A percentile compares a stretch with the other conserved stretches of the same genome.
These are phyloP conservation scores for Millerozyma acaciae DNA, from an alignment of 805 yeast species.

Conservation along the genomic window DNA sequence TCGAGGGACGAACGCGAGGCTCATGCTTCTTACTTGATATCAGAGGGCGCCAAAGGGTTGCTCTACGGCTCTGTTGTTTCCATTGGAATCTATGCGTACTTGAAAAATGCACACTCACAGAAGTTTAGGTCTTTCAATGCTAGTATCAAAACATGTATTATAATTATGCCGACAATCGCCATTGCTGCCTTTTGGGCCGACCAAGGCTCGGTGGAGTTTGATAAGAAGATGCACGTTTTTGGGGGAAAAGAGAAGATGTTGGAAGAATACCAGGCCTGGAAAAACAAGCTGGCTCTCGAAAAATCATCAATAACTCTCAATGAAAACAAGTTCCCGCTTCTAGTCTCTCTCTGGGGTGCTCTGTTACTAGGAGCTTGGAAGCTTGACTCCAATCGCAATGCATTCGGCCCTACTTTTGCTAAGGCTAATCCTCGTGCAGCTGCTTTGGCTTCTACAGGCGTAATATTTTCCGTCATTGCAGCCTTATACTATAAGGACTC, in stretches of 20 bases:
- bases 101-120: constrained; percentile 30
- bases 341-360: constrained; percentile 36
- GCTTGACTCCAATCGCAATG: no score
- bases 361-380: no score
- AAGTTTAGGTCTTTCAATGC: constrained; percentile 34
- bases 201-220: constrained; percentile 43
- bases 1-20: constrained; percentile 37
- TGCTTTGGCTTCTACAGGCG: constrained; percentile 1
- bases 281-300: constrained; percentile 25
- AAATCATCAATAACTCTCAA: constrained; percentile 25
- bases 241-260: constrained; percentile 23
- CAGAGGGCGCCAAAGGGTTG: constrained; percentile 38
- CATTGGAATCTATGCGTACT: constrained; percentile 28
- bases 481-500: no score
- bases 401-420: no score
- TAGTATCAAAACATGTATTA: constrained; percentile 34
- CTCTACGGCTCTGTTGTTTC: constrained; percentile 32
- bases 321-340: constrained; percentile 34
- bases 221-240: constrained; percentile 31
- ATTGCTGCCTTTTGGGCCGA: constrained; percentile 40
- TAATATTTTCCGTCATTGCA: neutral
- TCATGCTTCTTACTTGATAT: constrained; percentile 29
- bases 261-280: constrained; percentile 36
- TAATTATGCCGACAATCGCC: constrained; percentile 38
- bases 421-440: constrained; percentile 46